Percentiles rank a stretch among this genome's conserved stretches.
Evolutionary conservation across 345 rosid species (phyloP).

Genomic region (Salix suchowensis): DNA sequence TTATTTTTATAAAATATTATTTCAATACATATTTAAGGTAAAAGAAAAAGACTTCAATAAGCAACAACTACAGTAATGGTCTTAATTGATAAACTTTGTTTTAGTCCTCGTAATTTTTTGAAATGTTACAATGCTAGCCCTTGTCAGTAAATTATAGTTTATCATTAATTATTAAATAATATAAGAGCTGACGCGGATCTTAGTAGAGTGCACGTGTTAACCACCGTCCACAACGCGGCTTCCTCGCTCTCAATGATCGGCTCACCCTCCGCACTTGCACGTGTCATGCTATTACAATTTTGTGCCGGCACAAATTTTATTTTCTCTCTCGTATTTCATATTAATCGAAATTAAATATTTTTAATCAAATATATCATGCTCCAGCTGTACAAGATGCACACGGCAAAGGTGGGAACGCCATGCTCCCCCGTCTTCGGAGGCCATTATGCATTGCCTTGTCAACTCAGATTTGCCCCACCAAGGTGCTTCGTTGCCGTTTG

Average conservation of each 20-base stretch:
- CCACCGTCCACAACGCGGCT: constrained; percentile 13
- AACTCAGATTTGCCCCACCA: no score
- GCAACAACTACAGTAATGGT: no score
- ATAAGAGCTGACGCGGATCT: constrained; percentile 20
- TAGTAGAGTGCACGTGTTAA: constrained; percentile 15
- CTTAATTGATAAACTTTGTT: no score
- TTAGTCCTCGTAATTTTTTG: no score
- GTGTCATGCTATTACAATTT: background rate
- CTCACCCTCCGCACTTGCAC: constrained; percentile 8
- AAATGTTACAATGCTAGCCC: no score
- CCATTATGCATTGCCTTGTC: background rate
- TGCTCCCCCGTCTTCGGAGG: background rate
- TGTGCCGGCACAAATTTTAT: no score
- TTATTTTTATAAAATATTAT: no score
- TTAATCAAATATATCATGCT: background rate
- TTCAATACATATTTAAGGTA: no score
- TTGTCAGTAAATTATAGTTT: background rate
- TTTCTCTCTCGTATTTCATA: no score
- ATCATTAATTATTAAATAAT: background rate
- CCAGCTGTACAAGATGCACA: background rate
- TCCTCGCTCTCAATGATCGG: constrained; percentile 12
- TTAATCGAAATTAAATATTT: no score
- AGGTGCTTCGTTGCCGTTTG: no score
- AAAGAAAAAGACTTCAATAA: no score
- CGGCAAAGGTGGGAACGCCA: background rate